Conservation (phyloP, 768 basidiomycete species). For the Hygrophoropsis aurantiaca region DNA sequence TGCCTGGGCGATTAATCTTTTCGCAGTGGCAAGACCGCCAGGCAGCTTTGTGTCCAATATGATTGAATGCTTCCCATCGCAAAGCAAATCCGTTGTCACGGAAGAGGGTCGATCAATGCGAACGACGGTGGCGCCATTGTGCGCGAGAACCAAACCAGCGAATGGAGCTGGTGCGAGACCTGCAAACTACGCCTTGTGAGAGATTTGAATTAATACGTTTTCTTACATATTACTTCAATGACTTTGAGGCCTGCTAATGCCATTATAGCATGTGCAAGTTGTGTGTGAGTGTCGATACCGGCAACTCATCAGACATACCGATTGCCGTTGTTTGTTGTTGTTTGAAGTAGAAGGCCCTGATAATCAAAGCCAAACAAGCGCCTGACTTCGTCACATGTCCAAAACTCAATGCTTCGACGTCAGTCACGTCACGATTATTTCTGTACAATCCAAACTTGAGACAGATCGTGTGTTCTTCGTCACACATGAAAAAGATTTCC, state of each 20-base stretch:
- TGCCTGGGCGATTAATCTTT: conserved; percentile 59
- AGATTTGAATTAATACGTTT: background rate
- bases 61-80: conserved; percentile 76
- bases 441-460: background rate
- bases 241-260: conserved; percentile 50
- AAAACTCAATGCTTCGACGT: too few species aligned
- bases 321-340: conserved; percentile 2
- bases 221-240: conserved; percentile 37
- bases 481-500: too few species aligned
- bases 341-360: conserved; percentile 4
- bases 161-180: conserved; percentile 84
- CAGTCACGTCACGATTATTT: background rate
- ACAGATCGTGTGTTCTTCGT: background rate
- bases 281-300: background rate
- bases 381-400: conserved; percentile 2
- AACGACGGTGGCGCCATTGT: conserved; percentile 75
- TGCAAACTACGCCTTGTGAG: conserved; percentile 53
- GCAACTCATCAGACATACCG: background rate
- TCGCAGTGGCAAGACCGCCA: conserved; percentile 54
- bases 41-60: conserved; percentile 63
- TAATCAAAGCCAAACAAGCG: conserved; percentile 4
- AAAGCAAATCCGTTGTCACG: conserved; percentile 50
- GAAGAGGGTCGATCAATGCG: conserved; percentile 67
- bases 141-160: conserved; percentile 73
- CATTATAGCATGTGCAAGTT: conserved; percentile 29